Base-by-base conservation (phyloP, 352 stramenopile genomes). In the Blastocystis sp. region DNA sequence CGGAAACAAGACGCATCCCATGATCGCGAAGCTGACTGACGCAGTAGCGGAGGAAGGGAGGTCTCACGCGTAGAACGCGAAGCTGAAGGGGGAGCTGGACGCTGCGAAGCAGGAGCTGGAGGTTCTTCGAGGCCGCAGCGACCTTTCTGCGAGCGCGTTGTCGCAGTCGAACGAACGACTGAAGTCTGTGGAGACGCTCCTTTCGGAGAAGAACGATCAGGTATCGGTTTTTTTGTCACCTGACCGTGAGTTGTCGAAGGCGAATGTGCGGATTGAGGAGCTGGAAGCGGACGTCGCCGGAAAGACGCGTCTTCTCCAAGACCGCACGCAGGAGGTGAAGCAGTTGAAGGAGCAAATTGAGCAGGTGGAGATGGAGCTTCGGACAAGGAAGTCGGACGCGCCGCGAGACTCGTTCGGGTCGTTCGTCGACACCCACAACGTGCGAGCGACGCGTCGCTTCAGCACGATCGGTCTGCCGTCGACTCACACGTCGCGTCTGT, bases 11-110 rank as follows among this genome's bases (percentile, higher is more conserved):
- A 81, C 69, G n/a, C 69, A 81, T 29, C 44, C 69, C 24, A 54
- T 81, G 29, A 64, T 81, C 40, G 69, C 69, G 3, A 81, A 81
- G n/a, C 24, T 81, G 36, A 64, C 27, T 16, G 69, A 81, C 27
- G 18, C 48, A 48, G 69, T 81, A 24, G 44, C 3, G 9, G 0
- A 48, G 0, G 21, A 4, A 14, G 32, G 14, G 7, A 1, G 6
- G 3, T 21, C 4, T 81, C 21, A 81, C 14, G 64, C 0, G 42
- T 65, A 81, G 69, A 81, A 81, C 27, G 69, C 6, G 29, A 54
- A 81, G n/a, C 27, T 81, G 69, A 81, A 81, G 53, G 14, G 36
- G 32, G 69, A 81, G 27, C 27, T 81, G 18, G 44, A 81, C 24
- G 36, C n/a, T 14, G 38, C 42, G 69, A 64, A 32, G 16, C 38